Evolutionary conservation across 148 eudicot genomes (phyloP).

Genomic region (Pharnaceum exiguum): DNA sequence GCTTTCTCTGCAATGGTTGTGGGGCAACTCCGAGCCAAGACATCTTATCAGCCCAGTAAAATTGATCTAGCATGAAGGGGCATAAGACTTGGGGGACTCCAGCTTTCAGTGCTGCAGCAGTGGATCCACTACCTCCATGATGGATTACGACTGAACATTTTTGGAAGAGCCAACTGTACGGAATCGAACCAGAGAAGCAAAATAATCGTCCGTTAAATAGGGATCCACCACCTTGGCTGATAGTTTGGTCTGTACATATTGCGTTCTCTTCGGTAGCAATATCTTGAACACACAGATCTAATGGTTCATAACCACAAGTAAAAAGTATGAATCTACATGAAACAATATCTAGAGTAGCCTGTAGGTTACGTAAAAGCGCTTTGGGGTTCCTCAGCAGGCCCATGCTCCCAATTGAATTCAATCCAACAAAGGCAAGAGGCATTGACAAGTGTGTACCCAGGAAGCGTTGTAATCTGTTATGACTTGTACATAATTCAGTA

Average conservation of each 20-base stretch:
- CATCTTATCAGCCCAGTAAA: constrained; percentile 99
- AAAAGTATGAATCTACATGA: constrained; percentile 61
- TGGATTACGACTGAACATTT: constrained; percentile 79
- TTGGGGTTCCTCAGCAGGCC: constrained; percentile 68
- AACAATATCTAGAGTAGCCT: constrained; percentile 34
- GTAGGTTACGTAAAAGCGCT: constrained; percentile 59
- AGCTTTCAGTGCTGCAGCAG: constrained; percentile 89
- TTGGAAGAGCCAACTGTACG: constrained; percentile 83
- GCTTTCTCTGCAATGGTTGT: constrained; percentile 54
- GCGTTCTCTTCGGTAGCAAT: constrained; percentile 36
- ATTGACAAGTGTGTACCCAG: constrained; percentile 31
- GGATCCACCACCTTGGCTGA: constrained; percentile 32
- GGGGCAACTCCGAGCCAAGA: constrained; percentile 94
- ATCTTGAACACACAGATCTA: constrained; percentile 45
- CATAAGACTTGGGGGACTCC: constrained; percentile 90
- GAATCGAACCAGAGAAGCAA: constrained; percentile 77
- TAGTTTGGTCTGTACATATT: constrained; percentile 28
- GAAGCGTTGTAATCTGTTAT: constrained; percentile 46
- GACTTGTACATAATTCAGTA: constrained; percentile 45
- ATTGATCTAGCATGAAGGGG: constrained; percentile 90
- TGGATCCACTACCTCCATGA: constrained; percentile 98
- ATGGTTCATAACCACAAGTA: constrained; percentile 72
- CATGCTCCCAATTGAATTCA: constrained; percentile 89
- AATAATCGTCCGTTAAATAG: constrained; percentile 57
- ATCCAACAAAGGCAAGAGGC: constrained; percentile 65